phyloP scores from a whole-genome alignment of 1,284 basidiomycete genomes.

The Cronartium quercuum region DNA sequence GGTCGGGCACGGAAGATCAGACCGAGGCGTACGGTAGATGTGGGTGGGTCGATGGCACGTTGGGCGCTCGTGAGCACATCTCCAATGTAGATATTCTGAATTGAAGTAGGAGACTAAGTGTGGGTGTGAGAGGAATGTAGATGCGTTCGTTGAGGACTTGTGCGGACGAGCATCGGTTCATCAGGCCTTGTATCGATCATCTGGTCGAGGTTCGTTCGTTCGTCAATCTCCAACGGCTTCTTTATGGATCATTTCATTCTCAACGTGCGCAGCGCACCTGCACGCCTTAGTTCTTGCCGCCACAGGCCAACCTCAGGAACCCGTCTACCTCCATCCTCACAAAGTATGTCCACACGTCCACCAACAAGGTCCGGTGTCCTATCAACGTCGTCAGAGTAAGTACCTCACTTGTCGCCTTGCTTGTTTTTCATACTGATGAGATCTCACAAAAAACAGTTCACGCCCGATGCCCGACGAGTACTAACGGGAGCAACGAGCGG shows the following conservation, averaged over 20 bases:
- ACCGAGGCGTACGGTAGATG: constrained; percentile 33
- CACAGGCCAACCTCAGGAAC: constrained; percentile 81
- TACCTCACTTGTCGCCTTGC: constrained; percentile 40
- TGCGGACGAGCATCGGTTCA: constrained; percentile 35
- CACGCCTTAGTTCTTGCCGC: constrained; percentile 68
- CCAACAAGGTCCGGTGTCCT: constrained; percentile 95
- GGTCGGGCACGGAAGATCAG: constrained; percentile 34
- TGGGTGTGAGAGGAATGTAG: background rate
- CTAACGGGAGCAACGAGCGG: constrained; percentile 93
- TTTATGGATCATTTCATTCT: constrained; percentile 3
- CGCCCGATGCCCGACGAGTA: constrained; percentile 84
- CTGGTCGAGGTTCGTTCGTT: constrained; percentile 44
- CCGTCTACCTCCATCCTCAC: constrained; percentile 85
- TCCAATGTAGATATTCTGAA: background rate
- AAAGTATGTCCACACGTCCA: constrained; percentile 94
- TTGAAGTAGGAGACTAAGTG: background rate
- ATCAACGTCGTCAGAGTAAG: constrained; percentile 86
- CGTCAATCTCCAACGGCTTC: background rate
- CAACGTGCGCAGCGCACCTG: background rate
- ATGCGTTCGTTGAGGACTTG: constrained; percentile 32
- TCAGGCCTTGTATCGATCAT: constrained; percentile 41
- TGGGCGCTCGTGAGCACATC: constrained; percentile 19
- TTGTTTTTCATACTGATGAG: background rate
- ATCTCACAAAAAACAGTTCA: constrained; percentile 63
- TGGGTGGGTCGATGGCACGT: constrained; percentile 28